Base-by-base conservation (phyloP, 805 yeast genomes). In the Starmera dryadoides region DNA sequence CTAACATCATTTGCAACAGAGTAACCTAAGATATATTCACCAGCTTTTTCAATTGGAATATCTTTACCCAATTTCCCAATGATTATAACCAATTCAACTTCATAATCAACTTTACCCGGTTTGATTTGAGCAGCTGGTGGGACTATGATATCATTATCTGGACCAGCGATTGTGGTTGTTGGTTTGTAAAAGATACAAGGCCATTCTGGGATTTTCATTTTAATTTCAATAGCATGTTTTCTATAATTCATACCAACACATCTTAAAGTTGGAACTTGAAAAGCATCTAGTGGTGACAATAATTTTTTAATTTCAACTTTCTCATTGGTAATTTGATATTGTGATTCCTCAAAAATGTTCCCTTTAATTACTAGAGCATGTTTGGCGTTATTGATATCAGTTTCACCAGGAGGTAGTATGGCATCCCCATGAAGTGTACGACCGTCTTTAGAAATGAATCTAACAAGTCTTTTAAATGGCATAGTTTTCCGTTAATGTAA, bases 111-210 rank as follows among this genome's bases (percentile, higher is more conserved):
- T 47, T 65, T 41, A 16, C 49, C 49, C 46, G 67, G 47, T 11
- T 41, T 39, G 6, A 53, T 55, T 47, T 62, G 71, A 30, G 62
- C 64, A 36, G 63, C 54, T 25, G 46, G 45, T 16, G 74, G 74
- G 16, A 75, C 70, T 2, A 58, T 53, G 34, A 75, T 69, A 7
- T 57, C 56, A 35, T 62, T 68, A 7, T 45, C 44, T 4, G 77
- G 75, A 7, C 70, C 75, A 20, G 57, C 53, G 11, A 75, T 42
- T 2, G 77, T 58, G 11, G 72, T 63, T 1, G 57, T 52, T 6
- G 80, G 79, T 55, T 75, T 75, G 55, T 63, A 69, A 53, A 75
- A 73, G n/a, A 74, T 48, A 17, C 71, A 63, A 4, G 81, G 81
- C 52, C 61, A 68, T 38, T 62, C 52, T 2, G 80, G 81, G 16